Base-by-base conservation (phyloP, 345 rosid genomes). In the Luvunga scandens region DNA sequence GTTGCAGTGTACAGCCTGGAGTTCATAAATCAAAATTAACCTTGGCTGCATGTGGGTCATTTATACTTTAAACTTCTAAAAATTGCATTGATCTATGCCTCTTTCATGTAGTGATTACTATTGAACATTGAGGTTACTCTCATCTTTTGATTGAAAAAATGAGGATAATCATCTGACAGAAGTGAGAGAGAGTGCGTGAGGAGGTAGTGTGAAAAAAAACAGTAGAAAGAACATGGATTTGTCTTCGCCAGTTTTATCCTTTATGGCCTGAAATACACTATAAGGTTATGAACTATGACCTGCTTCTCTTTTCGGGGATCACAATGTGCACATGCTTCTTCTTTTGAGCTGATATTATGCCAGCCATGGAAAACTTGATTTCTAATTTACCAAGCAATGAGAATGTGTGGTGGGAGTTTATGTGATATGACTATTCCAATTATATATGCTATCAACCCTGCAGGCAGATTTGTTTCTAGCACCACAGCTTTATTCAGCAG, bases 381-480 rank as follows among this genome's bases (percentile, higher is more conserved):
- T 57, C 65, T 66, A 14, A 19, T 53, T 10, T 9, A 57, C 53
- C 18, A n/a, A 3, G 13, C 39, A 31, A 16, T 65, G 19, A 12
- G 22, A 68, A 33, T 2, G n/a, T 28, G 1, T 21, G 28, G 5
- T 9, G 21, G 61, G 22, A 33, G 50, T 28, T 36, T 22, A 19
- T 68, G 33, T 22, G 48, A 5, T 5, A 6, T 64, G 56, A 19
- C 53, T 60, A 71, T 36, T 14, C 75, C 55, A 69, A 69, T 38
- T 53, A 42, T 13, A 12, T 45, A 45, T 67, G 8, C 66, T 39
- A 7, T 79, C 72, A 31, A 55, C 57, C 73, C 55, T 83, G 89
- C 93, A 92, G 98, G 98, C 97, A 39, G 99, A 95, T 86, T 27
- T 87, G 75, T 95, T 92, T 83, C 71, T 93, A 66, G 97, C 92